These are phyloP conservation scores for Cystobasidium ongulense DNA, from an alignment of 768 basidiomycete genomes.

Conservation along the genomic window DNA sequence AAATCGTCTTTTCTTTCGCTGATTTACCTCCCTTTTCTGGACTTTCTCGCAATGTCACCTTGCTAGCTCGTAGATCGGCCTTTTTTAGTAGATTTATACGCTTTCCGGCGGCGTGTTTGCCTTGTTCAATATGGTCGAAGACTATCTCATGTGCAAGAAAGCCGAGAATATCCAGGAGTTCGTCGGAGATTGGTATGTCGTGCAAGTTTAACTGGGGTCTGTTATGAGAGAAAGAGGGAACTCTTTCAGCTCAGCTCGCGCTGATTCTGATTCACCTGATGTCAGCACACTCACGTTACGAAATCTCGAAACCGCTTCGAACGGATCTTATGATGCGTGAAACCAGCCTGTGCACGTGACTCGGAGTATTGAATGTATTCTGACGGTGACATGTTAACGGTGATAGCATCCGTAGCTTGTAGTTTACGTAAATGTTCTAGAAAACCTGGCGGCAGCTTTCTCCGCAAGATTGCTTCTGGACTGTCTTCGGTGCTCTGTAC, in stretches of 20 bases:
- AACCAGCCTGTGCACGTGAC: conserved; percentile 10
- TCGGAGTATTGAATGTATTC: conserved; percentile 27
- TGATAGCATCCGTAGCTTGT: conserved; percentile 4
- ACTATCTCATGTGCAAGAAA: conserved; percentile 29
- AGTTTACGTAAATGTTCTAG: conserved; percentile 12
- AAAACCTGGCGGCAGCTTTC: conserved; percentile 6
- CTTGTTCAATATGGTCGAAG: conserved; percentile 23
- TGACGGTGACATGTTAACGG: background rate
- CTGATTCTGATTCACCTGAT: no score
- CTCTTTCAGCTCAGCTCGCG: no score
- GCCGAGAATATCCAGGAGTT: conserved; percentile 16
- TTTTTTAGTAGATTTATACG: background rate
- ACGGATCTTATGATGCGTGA: conserved; percentile 1
- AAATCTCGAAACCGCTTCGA: conserved; percentile 19
- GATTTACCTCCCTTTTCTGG: background rate
- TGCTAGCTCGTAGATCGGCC: background rate
- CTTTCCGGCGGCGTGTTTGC: background rate
- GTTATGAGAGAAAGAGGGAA: background rate
- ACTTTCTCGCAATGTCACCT: background rate
- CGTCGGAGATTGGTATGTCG: conserved; percentile 17
- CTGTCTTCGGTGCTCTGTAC: background rate
- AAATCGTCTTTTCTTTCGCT: background rate
- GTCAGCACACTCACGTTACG: background rate
- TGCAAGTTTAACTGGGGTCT: background rate
- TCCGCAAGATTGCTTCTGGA: background rate